Evolutionary conservation across 139 green algal species (phyloP), one percentile per base, ranked within the genome.

Genomic region (Chlamydomonas schloesseri): DNA sequence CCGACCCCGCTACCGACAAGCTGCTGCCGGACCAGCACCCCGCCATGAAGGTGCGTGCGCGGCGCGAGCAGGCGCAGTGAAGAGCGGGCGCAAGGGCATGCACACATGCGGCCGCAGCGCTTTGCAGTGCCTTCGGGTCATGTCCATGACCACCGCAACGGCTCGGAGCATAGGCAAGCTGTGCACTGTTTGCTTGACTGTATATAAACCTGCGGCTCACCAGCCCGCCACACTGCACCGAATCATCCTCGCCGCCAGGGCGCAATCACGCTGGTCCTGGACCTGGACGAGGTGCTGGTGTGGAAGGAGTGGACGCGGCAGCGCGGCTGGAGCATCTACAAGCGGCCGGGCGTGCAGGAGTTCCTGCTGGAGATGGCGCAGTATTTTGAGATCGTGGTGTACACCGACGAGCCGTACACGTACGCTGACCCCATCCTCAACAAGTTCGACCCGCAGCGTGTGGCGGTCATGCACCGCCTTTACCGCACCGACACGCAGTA

Each of bases 351-450:
- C 46, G 97, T 87, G 57, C 71, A 86, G 72, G 88, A 97, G 14
- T 99, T 99, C 74, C 87, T 99, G 60, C 83, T 94, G 60, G 88
- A 95, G 42, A 94, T 99, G 93, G 91, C 92, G 3, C 93, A 96
- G 60, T 98, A 97, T 88, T 99, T 97, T 86, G 73, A 88, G 29
- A 87, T 99, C 29, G 98, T 99, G 47, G 87, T 99, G 4, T 99
- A 98, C 94, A 98, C 97, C 0, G 91, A 96, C 80, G 92, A 97
- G 88, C 90, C 96, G 29, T 88, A 88, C 75, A 95, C 95, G 3
- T 98, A 99, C 83, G 95, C 94, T 1, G 96, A 98, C 86, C 96
- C 96, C 34, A 97, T 99, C 71, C 91, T 99, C 88, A 97, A 98
- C 88, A 93, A 96, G 55, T 90, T 99, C 24, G 98, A 99, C 84